Evolutionary conservation across 108 stramenopile species (phyloP).

Genomic region (Skeletonema costatum): DNA sequence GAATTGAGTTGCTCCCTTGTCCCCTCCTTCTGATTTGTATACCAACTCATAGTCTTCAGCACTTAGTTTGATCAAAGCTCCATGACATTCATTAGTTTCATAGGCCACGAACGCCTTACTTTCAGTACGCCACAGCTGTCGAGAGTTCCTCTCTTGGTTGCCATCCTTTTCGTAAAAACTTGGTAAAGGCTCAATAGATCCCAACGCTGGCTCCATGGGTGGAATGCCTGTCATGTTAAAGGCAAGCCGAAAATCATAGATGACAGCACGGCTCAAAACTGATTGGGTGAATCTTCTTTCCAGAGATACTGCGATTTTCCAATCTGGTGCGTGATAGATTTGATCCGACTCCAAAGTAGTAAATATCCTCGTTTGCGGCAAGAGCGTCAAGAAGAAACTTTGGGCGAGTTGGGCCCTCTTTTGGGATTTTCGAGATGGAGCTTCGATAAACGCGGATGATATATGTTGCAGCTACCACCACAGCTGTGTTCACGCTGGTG

Average conservation of each 20-base stretch:
- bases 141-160: background rate
- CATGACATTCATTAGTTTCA: slow-evolving; percentile 57
- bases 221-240: slow-evolving; percentile 64
- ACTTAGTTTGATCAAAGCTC: slow-evolving; percentile 48
- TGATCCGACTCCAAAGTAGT: slow-evolving; percentile 62
- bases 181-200: slow-evolving; percentile 43
- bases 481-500: too few species aligned
- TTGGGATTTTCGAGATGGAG: too few species aligned
- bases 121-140: background rate
- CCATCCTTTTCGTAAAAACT: background rate
- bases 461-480: too few species aligned
- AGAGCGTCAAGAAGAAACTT: slow-evolving; percentile 30
- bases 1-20: slow-evolving; percentile 7
- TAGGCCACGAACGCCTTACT: slow-evolving; percentile 36
- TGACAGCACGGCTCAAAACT: slow-evolving; percentile 45
- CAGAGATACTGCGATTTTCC: slow-evolving; percentile 46
- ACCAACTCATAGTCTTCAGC: slow-evolving; percentile 58
- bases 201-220: slow-evolving; percentile 64
- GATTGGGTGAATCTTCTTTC: slow-evolving; percentile 40
- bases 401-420: slow-evolving; percentile 23
- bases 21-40: slow-evolving; percentile 57
- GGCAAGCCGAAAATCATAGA: slow-evolving; percentile 48
- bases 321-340: slow-evolving; percentile 56
- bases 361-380: slow-evolving; percentile 29
- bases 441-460: too few species aligned